Evolutionary conservation across 176 grass and related monocot species (phyloP), one percentile per base, ranked within the genome.

Genomic region (Pharus latifolius): DNA sequence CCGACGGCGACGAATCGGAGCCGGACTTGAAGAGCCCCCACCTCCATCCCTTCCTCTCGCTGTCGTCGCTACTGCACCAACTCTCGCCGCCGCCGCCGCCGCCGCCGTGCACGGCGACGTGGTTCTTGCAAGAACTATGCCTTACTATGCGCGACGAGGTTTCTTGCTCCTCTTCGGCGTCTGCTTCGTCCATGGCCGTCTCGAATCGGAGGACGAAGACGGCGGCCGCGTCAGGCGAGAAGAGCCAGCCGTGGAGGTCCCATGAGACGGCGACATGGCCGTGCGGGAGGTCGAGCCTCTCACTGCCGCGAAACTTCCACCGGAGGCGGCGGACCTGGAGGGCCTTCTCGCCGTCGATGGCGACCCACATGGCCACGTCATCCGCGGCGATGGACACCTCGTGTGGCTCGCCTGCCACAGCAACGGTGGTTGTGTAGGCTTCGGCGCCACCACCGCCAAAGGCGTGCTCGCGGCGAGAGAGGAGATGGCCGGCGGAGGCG

Each of bases 211-310:
- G 81, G 15, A 84, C 72, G 63, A 91, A 91, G 31, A 91, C 67
- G 22, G 88, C 88, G 1, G 80, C 80, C 0, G 66, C 79, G 70
- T 81, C 83, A 26, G 6, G 48, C 49, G 22, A 17, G 74, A 90
- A 91, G 72, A 91, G 72, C 88, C 88, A 91, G 43, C 78, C 74
- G 67, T 87, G 84, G 55, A 91, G 84, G 68, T 91, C 88, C 88
- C 88, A 91, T 14, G 84, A 81, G 61, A 87, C 80, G 3, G 61
- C 76, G 49, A 81, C 48, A 27, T 80, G 61, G 56, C 49, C 24
- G 29, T 6, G 35, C 0, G 63, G 67, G 47, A 78, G 73, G 64
- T 87, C 88, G 3, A 87, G 84, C 42, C 11, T 37, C 67, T 87
- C 84, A 80, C 72, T 84, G 42, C 88, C 88, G 22, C 88, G 88